A percentile compares a stretch with the other conserved stretches of the same genome.
Conservation (phyloP, 192 early-diverging fungal species). For the Coemansia guatemalensis region DNA sequence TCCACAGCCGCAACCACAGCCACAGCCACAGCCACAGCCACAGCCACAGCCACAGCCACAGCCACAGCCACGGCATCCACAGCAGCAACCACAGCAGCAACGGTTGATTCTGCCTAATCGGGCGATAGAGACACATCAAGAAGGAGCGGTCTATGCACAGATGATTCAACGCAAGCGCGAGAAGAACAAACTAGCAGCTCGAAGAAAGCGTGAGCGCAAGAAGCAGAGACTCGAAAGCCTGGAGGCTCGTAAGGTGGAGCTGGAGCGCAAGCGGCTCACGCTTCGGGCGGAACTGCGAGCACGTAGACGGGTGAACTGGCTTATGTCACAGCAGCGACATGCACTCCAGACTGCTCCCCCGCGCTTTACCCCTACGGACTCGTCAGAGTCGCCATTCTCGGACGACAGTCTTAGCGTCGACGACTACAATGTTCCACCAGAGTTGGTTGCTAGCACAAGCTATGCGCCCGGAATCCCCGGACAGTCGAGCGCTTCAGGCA, state of each 20-base stretch:
- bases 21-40: neutral
- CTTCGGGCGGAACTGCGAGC: constrained; percentile 31
- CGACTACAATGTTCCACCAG: neutral
- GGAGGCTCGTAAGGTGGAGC: constrained; percentile 27
- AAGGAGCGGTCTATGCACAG: constrained; percentile 10
- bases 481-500: no score
- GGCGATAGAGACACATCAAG: neutral
- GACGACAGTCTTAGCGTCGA: constrained; percentile 3
- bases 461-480: neutral
- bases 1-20: neutral
- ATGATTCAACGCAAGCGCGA: constrained; percentile 35
- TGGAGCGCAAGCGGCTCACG: constrained; percentile 15
- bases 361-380: constrained; percentile 5
- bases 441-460: neutral
- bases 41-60: constrained; percentile 3
- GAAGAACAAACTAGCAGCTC: constrained; percentile 41
- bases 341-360: neutral
- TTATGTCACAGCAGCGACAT: constrained; percentile 1
- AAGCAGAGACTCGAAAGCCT: constrained; percentile 39
- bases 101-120: constrained; percentile 35
- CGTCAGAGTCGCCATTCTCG: constrained; percentile 2
- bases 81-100: constrained; percentile 6
- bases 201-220: constrained; percentile 43
- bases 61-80: constrained; percentile 1
- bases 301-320: constrained; percentile 7